Evolutionary conservation across 352 stramenopile species (phyloP), one percentile per base, ranked within the genome.

Genomic region (Hyaloperonospora arabidopsidis): DNA sequence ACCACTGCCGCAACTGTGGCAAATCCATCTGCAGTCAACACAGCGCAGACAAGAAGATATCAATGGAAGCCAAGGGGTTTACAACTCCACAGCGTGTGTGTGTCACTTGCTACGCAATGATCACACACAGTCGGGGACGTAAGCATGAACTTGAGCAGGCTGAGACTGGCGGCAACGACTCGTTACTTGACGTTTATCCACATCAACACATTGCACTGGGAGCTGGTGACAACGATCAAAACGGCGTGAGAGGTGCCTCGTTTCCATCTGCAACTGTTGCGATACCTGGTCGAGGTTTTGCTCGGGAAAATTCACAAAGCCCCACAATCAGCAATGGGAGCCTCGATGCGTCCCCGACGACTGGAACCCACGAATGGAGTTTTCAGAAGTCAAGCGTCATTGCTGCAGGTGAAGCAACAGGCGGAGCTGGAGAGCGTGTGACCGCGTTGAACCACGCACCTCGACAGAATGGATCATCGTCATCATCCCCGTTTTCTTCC

Each of bases 1-100:
- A 92, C 57, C 81, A 92, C 65, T 92, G 81, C 62, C 79, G 81
- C 21, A 89, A 89, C 61, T 92, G 81, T 48, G 81, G 81, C 22
- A 84, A 89, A 39, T 88, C 76, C 23, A 88, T 92, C 53, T 92
- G 81, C 65, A 84, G 73, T 29, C 75, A 87, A 35, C 82, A 93
- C 58, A 89, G 77, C 52, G 79, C 81, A 5, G 81, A 87, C 51
- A 88, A 87, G 62, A 92, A 92, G 55, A 72, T 89, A 39, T 49
- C 63, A 13, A 87, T 92, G 65, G 57, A 68, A 21, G 51, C 67
- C 13, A 88, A 88, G 49, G 82, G 82, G 0, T 92, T 89, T 61
- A 76, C 76, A 13, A 85, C 77, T 0, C 82, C 82, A 15, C 82
- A 92, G 59, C 79, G 82, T 18, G 79, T 88, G 13, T 92, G 82